These are phyloP conservation scores for Trichosporon sp. DNA, from an alignment of 1,284 basidiomycete species.

Conservation along the genomic window DNA sequence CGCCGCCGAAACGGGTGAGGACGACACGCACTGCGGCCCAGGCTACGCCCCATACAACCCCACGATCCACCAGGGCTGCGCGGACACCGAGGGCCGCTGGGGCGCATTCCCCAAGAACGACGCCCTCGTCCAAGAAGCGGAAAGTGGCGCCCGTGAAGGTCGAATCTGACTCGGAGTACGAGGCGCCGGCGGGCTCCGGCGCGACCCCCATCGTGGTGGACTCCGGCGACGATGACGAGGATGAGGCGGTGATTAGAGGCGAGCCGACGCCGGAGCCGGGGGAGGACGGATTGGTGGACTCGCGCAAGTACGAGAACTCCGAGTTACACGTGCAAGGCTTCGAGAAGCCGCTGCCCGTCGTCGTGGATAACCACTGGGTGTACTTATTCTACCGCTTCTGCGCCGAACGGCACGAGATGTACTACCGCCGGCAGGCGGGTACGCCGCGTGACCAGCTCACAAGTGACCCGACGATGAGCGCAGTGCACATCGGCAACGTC, in stretches of 20 bases:
- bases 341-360: neutral
- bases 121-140: neutral
- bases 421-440: conserved; percentile 19
- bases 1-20: neutral
- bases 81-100: neutral
- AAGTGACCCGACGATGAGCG: conserved; percentile 24
- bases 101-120: neutral
- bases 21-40: neutral
- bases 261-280: neutral
- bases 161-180: neutral
- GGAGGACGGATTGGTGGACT: neutral
- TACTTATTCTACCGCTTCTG: conserved; percentile 38
- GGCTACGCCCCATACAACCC: neutral
- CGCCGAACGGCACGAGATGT: conserved; percentile 33
- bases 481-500: conserved; percentile 28
- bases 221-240: neutral
- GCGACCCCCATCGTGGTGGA: neutral
- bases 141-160: neutral
- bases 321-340: neutral
- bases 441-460: conserved; percentile 23
- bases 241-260: neutral
- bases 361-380: conserved; percentile 25
- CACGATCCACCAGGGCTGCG: neutral
- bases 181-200: neutral
- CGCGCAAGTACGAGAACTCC: neutral